Percentiles rank a stretch among this genome's conserved stretches.
These are phyloP conservation scores for Vigna nakashimae DNA, from an alignment of 306 rosid genomes.

Conservation along the genomic window DNA sequence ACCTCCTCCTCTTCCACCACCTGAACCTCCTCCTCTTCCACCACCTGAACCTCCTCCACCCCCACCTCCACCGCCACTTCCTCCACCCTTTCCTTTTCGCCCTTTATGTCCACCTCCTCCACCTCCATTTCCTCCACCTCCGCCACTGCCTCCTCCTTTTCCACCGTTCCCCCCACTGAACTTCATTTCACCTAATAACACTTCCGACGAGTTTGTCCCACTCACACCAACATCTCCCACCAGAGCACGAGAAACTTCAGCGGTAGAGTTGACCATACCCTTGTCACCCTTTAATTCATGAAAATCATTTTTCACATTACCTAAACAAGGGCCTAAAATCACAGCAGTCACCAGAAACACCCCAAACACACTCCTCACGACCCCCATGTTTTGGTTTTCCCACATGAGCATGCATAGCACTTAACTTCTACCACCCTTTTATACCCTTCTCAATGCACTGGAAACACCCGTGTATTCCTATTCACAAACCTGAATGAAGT, in stretches of 20 bases:
- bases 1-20: neutral
- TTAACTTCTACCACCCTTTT: slow-evolving; percentile 27
- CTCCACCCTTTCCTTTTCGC: neutral
- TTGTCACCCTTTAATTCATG: neutral
- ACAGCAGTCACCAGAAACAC: slow-evolving; percentile 34
- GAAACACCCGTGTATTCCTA: neutral
- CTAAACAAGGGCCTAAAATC: slow-evolving; percentile 43
- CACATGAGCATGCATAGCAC: slow-evolving; percentile 14
- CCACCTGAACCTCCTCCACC: slow-evolving; percentile 22
- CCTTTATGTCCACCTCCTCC: slow-evolving; percentile 6
- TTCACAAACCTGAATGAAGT: neutral
- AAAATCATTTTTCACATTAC: slow-evolving; percentile 30
- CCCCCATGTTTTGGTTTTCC: slow-evolving; percentile 5
- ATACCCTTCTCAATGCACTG: slow-evolving; percentile 41
- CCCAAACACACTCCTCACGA: slow-evolving; percentile 17
- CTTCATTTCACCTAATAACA: slow-evolving; percentile 31
- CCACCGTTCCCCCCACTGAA: neutral
- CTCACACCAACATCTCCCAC: slow-evolving; percentile 2
- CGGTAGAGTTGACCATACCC: neutral
- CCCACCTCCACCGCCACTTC: neutral
- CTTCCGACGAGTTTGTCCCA: slow-evolving; percentile 25
- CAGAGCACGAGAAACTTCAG: slow-evolving; percentile 8
- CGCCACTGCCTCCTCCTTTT: slow-evolving; percentile 26
- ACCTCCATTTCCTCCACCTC: slow-evolving; percentile 12
- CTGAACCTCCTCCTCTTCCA: neutral